These are phyloP conservation scores for Vigna radiata DNA, from an alignment of 306 rosid species.

Conservation along the genomic window DNA sequence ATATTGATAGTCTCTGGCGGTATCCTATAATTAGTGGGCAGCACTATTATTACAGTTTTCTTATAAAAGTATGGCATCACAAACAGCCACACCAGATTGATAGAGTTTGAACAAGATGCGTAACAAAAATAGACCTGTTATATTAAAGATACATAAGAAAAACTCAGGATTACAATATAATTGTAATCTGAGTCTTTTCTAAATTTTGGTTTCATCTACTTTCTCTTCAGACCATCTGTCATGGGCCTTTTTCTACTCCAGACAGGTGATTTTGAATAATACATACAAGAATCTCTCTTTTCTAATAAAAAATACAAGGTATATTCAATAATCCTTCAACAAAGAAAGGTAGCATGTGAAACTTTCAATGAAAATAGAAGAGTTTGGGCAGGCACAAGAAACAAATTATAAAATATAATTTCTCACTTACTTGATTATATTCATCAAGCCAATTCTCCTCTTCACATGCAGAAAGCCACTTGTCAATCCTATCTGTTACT, in stretches of 20 bases:
- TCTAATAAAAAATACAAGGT: constrained; percentile 16
- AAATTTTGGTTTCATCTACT: neutral
- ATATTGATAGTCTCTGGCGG: neutral
- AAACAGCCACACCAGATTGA: constrained; percentile 1
- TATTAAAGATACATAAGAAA: neutral
- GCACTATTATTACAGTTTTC: neutral
- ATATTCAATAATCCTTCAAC: constrained; percentile 2
- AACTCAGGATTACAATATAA: neutral
- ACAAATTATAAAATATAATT: constrained; percentile 7
- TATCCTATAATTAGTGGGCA: neutral
- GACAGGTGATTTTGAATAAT: neutral
- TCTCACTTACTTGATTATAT: constrained; percentile 78
- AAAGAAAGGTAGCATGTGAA: neutral
- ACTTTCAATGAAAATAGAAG: neutral
- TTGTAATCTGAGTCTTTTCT: neutral
- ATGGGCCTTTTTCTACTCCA: neutral
- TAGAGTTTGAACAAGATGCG: constrained; percentile 5
- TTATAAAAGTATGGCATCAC: neutral
- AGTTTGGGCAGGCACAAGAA: neutral
- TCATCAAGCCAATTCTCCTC: constrained; percentile 99
- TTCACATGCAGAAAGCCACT: constrained; percentile 94
- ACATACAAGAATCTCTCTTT: constrained; percentile 4
- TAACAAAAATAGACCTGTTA: neutral
- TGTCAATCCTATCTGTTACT: constrained; percentile 82
- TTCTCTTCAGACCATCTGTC: neutral